Evolutionary conservation across 177 flowering plant genomes (phyloP), one percentile per base, ranked within the genome.

Genomic region (Telopea speciosissima): DNA sequence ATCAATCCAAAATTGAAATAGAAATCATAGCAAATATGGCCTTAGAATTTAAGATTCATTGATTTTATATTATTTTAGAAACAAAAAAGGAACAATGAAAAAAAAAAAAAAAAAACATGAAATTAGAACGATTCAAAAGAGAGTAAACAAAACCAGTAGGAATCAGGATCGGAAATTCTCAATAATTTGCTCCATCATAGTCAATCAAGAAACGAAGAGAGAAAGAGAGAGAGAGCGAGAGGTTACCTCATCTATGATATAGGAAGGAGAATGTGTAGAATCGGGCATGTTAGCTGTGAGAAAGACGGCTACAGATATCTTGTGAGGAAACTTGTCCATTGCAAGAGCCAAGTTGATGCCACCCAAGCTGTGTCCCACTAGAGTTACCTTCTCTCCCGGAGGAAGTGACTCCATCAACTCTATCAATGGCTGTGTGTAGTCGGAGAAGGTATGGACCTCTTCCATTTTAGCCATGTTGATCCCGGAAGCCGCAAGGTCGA

Each of bases 351-450:
- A 8, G 24, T 10, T 56, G 45, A 76, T 0, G 33, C 81, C 81
- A 10, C 79, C 79, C 11, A 67, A 64, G 72, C 81, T 79, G 44
- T 79, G 81, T 8, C 79, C 81, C 14, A 79, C 79, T 7, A 79
- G 72, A 1, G 76, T 65, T 45, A 76, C 77, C 40, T 73, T 76
- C 14, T 76, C 77, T 1, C n/a, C 52, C 2, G 22, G 33, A 19
- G 75, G 67, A 28, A 79, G 3, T 1, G 75, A 67, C 0, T 25
- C 70, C 81, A 79, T 23, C 24, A 70, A 45, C 40, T 69, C 49
- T 66, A 76, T 33, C 72, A 79, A 64, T 0, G 81, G 76, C 61
- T 70, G 7, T 1, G 61, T 7, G 60, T 73, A 76, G 0, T 76
- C 72, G 9, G 5, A 0, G 1, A 64, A 4, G 1, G 74, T 67